phyloP scores from a whole-genome alignment of 768 basidiomycete genomes.

The Trametopsis cervina region DNA sequence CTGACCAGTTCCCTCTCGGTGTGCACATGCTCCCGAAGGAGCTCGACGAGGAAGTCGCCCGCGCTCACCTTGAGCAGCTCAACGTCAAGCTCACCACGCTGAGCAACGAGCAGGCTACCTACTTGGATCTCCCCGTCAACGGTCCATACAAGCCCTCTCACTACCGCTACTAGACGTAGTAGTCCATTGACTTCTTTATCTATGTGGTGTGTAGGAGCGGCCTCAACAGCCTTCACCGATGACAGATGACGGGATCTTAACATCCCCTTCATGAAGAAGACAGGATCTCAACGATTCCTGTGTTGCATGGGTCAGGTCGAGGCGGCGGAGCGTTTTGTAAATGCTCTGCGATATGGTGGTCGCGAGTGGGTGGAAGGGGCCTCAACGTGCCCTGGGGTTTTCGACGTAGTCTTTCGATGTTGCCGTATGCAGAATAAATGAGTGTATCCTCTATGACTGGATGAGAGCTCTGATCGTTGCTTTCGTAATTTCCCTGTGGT shows the following conservation, averaged over 20 bases:
- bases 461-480: not conserved
- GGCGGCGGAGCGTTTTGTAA: conserved; percentile 10
- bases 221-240: conserved; percentile 47
- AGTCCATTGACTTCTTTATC: conserved; percentile 8
- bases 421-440: not conserved
- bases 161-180: conserved; percentile 50
- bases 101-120: conserved; percentile 66
- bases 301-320: conserved; percentile 13
- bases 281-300: conserved; percentile 19
- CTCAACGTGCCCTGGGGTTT: conserved; percentile 21
- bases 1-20: conserved; percentile 89
- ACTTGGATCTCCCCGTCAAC: conserved; percentile 82
- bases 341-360: conserved; percentile 15
- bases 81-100: conserved; percentile 91
- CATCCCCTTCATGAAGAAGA: conserved; percentile 18
- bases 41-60: conserved; percentile 98
- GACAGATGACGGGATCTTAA: conserved; percentile 25
- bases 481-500: no score
- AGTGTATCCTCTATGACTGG: not conserved
- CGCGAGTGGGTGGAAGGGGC: conserved; percentile 17
- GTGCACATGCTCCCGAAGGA: conserved; percentile 99
- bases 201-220: conserved; percentile 24
- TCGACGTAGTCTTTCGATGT: not conserved
- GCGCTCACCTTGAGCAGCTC: conserved; percentile 86
- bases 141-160: conserved; percentile 76